Conservation (phyloP, 2,329 filamentous ascomycete genomes). For the Neocatenulostroma microsporum region DNA sequence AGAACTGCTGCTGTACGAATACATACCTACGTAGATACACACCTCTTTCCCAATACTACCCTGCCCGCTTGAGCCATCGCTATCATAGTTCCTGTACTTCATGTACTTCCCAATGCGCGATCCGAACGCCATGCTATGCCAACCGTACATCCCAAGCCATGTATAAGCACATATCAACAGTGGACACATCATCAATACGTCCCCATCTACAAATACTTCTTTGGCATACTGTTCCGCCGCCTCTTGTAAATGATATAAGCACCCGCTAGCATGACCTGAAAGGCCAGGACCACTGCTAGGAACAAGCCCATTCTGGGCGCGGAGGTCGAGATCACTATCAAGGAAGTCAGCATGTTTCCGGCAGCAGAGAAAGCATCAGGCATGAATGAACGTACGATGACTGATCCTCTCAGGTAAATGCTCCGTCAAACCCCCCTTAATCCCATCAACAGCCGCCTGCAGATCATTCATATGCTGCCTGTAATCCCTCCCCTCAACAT, state of each 20-base stretch:
- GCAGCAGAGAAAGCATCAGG: no score
- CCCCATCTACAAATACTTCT: conserved; percentile 69
- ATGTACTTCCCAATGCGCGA: no score
- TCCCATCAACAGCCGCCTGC: conserved; percentile 41
- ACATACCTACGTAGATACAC: no score
- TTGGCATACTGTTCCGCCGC: conserved; percentile 66
- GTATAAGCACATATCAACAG: neutral
- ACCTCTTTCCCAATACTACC: no score
- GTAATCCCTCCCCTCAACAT: conserved; percentile 52
- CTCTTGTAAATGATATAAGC: conserved; percentile 74
- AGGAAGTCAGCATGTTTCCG: conserved; percentile 11
- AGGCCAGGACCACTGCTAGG: conserved; percentile 64
- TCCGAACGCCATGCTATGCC: conserved; percentile 9
- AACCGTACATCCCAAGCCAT: neutral
- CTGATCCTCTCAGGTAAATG: conserved; percentile 44
- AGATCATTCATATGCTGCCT: conserved; percentile 47
- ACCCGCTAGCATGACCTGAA: conserved; percentile 62
- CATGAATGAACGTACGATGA: conserved; percentile 39
- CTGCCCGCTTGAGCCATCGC: no score
- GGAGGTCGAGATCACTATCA: conserved; percentile 44
- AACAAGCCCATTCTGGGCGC: conserved; percentile 53
- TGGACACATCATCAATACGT: conserved; percentile 1
- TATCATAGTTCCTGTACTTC: no score
- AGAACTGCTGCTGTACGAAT: no score
- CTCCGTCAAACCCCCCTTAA: conserved; percentile 45